phyloP scores from a whole-genome alignment of 495 filamentous ascomycete genomes.

The Hypoxylon fragiforme region DNA sequence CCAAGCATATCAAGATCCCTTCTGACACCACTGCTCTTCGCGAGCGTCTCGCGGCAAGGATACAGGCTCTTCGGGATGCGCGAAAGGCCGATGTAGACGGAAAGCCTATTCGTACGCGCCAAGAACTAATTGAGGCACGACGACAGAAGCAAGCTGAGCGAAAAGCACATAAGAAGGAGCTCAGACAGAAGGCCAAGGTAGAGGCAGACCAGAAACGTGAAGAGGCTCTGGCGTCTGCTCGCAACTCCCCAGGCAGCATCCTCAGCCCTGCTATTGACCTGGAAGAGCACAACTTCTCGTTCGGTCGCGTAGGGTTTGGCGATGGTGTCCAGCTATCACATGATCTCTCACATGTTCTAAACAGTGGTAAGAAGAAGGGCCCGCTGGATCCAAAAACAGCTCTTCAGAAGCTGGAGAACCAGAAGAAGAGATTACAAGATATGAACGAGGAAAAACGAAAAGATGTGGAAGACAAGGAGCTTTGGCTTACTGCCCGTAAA shows the following conservation, averaged over 20 bases:
- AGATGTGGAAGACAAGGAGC: constrained; percentile 88
- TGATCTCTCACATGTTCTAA: constrained; percentile 62
- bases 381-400: constrained; percentile 78
- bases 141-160: constrained; percentile 84
- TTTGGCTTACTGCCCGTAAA: constrained; percentile 89
- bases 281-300: constrained; percentile 66
- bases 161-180: constrained; percentile 82
- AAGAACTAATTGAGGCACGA: constrained; percentile 87
- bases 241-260: constrained; percentile 58
- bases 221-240: constrained; percentile 65
- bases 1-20: constrained; percentile 57
- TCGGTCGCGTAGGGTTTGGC: constrained; percentile 82
- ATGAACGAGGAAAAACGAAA: constrained; percentile 78
- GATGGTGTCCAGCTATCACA: constrained; percentile 79
- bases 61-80: constrained; percentile 77
- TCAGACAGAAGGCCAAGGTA: constrained; percentile 71
- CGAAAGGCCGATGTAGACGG: constrained; percentile 86
- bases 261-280: constrained; percentile 74
- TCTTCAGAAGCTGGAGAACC: constrained; percentile 69
- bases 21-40: constrained; percentile 69
- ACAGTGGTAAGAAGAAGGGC: constrained; percentile 65
- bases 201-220: constrained; percentile 72
- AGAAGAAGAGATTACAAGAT: constrained; percentile 66
- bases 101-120: constrained; percentile 74
- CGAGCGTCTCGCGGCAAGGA: constrained; percentile 74